Conservation (phyloP, 345 rosid species). For the Hirschfeldia incana region DNA sequence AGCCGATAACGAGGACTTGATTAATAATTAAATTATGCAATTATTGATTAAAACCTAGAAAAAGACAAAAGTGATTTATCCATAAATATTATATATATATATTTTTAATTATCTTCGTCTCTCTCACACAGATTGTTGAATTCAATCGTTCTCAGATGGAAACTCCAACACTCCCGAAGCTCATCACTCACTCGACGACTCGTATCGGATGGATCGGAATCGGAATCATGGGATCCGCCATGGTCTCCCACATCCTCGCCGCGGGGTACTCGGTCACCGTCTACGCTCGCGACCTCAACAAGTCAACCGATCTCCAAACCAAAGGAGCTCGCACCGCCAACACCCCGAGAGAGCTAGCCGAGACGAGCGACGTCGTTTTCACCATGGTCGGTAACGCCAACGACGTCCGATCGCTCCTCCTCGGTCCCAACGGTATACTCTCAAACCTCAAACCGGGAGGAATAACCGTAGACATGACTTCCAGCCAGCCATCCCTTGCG, state of each 20-base stretch:
- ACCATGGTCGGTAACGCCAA: constrained; percentile 81
- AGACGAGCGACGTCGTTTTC: constrained; percentile 59
- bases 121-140: background rate
- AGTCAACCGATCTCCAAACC: constrained; percentile 52
- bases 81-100: no score
- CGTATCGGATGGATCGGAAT: constrained; percentile 86
- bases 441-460: constrained; percentile 59
- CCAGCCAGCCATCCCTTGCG: constrained; percentile 64
- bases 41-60: background rate
- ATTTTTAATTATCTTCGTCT: no score
- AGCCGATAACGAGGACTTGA: background rate
- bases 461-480: constrained; percentile 68
- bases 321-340: constrained; percentile 56
- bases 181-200: constrained; percentile 51
- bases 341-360: constrained; percentile 53
- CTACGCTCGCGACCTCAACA: constrained; percentile 69
- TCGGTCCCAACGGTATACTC: constrained; percentile 53
- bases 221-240: constrained; percentile 84
- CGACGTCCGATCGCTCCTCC: constrained; percentile 67
- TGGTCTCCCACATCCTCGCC: constrained; percentile 76
- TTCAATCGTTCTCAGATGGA: constrained; percentile 44
- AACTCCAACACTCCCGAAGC: constrained; percentile 48
- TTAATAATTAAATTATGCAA: no score
- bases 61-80: no score
- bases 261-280: constrained; percentile 66